Percentiles rank a stretch among this genome's conserved stretches.
Conservation (phyloP, 306 rosid species). For the Castanea crenata region DNA sequence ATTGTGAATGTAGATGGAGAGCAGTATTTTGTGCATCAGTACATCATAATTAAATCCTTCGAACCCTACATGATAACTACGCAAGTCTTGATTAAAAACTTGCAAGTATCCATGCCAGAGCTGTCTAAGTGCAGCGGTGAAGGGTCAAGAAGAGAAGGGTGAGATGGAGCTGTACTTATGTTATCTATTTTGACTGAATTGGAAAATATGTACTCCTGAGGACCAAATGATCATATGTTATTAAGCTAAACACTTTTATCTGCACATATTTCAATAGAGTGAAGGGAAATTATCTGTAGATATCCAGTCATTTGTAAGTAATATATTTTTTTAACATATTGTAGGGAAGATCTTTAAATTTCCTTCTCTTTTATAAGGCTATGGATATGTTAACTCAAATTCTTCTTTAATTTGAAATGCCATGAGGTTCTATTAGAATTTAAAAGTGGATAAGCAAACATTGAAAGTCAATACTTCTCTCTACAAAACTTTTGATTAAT, state of each 20-base stretch:
- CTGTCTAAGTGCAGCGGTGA: background rate
- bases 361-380: background rate
- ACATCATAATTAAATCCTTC: background rate
- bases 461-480: background rate
- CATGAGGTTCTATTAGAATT: background rate
- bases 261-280: background rate
- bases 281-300: background rate
- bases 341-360: background rate
- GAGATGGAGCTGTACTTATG: background rate
- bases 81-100: too few species aligned
- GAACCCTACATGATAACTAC: background rate
- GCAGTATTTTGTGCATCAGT: background rate
- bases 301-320: background rate
- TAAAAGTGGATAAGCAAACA: background rate
- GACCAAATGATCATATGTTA: background rate
- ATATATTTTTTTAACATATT: background rate
- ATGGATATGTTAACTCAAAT: background rate
- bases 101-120: background rate
- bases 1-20: background rate
- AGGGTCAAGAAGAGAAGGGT: conserved; percentile 1
- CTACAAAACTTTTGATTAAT: too few species aligned
- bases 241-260: background rate
- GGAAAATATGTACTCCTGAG: background rate
- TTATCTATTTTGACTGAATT: background rate
- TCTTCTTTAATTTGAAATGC: background rate